phyloP scores from a whole-genome alignment of 371 early-diverging fungal species.

The Synchytrium microbalum region DNA sequence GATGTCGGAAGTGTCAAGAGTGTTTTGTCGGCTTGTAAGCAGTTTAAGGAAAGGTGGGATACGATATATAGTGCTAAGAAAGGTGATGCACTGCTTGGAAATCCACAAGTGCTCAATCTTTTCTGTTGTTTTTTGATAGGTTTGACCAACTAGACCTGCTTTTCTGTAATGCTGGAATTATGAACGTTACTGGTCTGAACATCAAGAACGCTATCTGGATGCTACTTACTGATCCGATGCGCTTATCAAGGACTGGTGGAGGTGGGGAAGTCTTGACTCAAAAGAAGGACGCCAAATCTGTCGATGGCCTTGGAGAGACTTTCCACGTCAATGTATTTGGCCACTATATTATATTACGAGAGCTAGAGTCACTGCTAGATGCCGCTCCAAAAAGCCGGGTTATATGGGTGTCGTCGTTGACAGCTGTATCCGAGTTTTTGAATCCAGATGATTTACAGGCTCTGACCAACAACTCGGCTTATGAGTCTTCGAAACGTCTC shows the following conservation, averaged over 20 bases:
- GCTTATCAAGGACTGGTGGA: neutral
- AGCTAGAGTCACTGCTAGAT: slow-evolving; percentile 42
- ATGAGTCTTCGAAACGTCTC: slow-evolving; percentile 27
- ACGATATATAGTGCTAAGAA: no score
- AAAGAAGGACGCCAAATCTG: neutral
- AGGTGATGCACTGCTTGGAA: neutral
- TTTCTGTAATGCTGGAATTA: neutral
- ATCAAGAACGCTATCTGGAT: neutral
- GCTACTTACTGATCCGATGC: neutral
- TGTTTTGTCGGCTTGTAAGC: neutral
- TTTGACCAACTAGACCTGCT: neutral
- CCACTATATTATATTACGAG: slow-evolving; percentile 71
- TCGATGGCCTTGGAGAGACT: slow-evolving; percentile 63
- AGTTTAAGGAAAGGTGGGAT: neutral
- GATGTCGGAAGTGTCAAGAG: neutral
- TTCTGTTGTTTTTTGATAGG: neutral
- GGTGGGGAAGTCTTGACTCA: neutral
- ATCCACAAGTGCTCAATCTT: neutral
- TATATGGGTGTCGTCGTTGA: slow-evolving; percentile 73
- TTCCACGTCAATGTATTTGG: slow-evolving; percentile 84
- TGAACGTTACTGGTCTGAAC: neutral
- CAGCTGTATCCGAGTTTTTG: slow-evolving; percentile 47
- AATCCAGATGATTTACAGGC: slow-evolving; percentile 63
- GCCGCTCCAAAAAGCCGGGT: slow-evolving; percentile 45
- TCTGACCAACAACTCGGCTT: slow-evolving; percentile 37